Conservation (phyloP, 2,329 filamentous ascomycete species). For the Trichoderma sp. region DNA sequence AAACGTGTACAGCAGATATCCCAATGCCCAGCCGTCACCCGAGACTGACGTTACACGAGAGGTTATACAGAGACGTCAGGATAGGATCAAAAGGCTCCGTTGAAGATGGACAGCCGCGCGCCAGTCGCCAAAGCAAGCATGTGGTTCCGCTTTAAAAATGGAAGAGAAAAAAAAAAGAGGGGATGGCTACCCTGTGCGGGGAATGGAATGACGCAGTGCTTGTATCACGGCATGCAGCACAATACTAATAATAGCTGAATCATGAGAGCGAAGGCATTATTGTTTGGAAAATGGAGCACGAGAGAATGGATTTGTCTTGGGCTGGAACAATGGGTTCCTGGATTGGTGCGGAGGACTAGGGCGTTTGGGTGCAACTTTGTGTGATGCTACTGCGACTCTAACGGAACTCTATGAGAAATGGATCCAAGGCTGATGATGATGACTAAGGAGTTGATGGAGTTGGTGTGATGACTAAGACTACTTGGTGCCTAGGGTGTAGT, state of each 20-base stretch:
- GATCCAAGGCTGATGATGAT: not conserved
- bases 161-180: not conserved
- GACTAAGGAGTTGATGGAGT: not conserved
- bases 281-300: not conserved
- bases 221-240: not conserved
- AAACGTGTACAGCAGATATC: not conserved
- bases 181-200: conserved; percentile 2
- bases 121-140: conserved; percentile 5
- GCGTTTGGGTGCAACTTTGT: not conserved
- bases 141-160: not conserved
- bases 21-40: not conserved
- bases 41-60: not conserved
- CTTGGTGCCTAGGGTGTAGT: no score
- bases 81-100: not conserved
- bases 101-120: conserved; percentile 9
- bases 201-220: not conserved
- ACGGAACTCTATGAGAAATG: not conserved
- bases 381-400: conserved; percentile 1
- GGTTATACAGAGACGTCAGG: not conserved
- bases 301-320: not conserved
- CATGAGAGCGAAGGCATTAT: not conserved
- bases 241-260: not conserved
- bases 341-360: not conserved
- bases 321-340: not conserved
- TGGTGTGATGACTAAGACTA: no score